These are phyloP conservation scores for Colletotrichum nymphaeae DNA, from an alignment of 2,329 filamentous ascomycete genomes.

Conservation along the genomic window DNA sequence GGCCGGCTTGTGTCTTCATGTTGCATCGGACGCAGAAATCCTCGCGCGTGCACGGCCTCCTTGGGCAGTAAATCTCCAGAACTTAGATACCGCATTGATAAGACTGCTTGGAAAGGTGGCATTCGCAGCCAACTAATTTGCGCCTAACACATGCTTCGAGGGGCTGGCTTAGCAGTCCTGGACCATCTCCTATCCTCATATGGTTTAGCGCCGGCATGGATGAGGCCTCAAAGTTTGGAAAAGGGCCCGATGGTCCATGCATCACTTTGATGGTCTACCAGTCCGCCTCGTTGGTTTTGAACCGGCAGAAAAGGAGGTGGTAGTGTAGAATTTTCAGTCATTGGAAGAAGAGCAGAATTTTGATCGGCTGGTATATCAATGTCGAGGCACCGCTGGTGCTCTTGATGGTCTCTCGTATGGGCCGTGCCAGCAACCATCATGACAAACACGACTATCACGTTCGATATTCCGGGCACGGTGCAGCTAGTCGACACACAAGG, in stretches of 20 bases:
- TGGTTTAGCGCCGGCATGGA: neutral
- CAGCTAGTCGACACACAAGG: neutral
- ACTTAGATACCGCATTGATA: neutral
- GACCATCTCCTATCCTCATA: neutral
- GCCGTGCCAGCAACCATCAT: neutral
- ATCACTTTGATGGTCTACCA: neutral
- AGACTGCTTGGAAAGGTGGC: neutral
- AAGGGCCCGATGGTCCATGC: neutral
- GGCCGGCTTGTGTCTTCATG: too few species aligned
- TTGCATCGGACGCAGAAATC: too few species aligned
- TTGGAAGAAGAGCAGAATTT: neutral
- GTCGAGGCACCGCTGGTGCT: neutral
- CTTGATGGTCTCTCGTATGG: neutral
- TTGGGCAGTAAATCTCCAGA: neutral
- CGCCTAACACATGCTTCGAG: neutral
- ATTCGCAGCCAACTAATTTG: neutral
- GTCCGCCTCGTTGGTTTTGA: neutral
- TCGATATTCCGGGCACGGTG: slow-evolving; percentile 8
- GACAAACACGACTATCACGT: neutral
- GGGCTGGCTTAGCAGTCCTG: neutral
- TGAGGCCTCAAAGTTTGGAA: neutral
- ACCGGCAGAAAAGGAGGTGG: neutral
- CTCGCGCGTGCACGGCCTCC: too few species aligned
- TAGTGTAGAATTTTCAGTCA: neutral
- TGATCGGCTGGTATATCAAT: neutral